Base-by-base conservation (phyloP, 306 rosid species). In the Trifolium dubium region DNA sequence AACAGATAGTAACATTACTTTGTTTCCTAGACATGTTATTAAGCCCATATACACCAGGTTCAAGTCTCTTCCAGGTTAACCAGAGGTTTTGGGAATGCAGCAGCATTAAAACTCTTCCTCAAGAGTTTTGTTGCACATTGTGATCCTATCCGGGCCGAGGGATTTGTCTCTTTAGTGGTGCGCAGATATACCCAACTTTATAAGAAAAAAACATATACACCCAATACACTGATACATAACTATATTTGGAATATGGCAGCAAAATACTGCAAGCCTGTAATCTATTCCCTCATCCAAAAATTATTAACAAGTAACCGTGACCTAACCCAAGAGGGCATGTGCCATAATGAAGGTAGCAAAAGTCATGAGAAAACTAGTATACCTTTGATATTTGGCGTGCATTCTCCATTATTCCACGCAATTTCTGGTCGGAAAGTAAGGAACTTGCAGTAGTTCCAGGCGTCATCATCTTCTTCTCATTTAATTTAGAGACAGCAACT, bases 371-470 rank as follows among this genome's bases (percentile, higher is more conserved):
- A 81, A 83, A 68, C 46, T 67, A 75, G 67, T 71, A 44, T 80
- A 91, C 97, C 97, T 89, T 89, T 37, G 85, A 74, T 49, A 87
- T 75, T 77, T 89, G 97, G 8, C 87, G 83, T 4, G 89, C 88
- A 54, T 91, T 91, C 79, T 91, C 97, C 70, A 89, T 83, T 50
- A 85, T 80, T 72, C 88, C 82, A 55, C 89, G 92, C 71, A 91
- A 64, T 80, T 89, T 91, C 58, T 79, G 74, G 54, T 91, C 94
- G 2, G 97, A 87, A 55, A 91, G 87, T 40, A 91, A 78, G 76
- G 92, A 87, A 81, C 82, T 51, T 58, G 90, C 90, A 31, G 82
- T 34, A 10, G 86, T 85, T 77, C 94, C 97, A 0, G 87, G 88
- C 46, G 87, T 83, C 55, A 84, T 18, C 8, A 89, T 65, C 83